Base-by-base conservation (phyloP, 2,329 filamentous ascomycete species). In the Nemania diffusa region DNA sequence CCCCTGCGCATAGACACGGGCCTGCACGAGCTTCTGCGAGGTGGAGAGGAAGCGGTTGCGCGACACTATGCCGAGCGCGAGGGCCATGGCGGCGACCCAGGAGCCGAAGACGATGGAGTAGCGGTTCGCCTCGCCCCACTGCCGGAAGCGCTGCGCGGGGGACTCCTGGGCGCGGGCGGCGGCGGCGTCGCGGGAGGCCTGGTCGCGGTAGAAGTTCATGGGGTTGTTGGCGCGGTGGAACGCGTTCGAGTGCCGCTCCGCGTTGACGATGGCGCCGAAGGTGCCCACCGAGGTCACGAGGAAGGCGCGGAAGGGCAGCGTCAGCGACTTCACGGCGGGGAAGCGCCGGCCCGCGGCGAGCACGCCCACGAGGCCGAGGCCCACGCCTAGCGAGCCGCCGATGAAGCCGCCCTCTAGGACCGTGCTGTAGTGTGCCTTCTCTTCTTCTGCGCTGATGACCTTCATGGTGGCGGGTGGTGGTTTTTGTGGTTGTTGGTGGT, bases 401-500 rank as follows among this genome's bases (percentile, higher is more conserved):
- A 92, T 80, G 70, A 89, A 77, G 74, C 96, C 95, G 73, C 94
- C 94, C 78, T 89, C 90, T 73, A 98, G 77, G 68, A 97, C 96
- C 67, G 87, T 84, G 78, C 85, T 83, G 87, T 97, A 97, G 87
- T 97, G 94, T 61, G 88, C 92, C 68, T 85, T 80, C 83, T 97
- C 94, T 83, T 97, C 93, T 88, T 97, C 93, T 79, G 95, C 93
- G 75, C 92, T 97, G 79, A 98, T 87, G 78, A 98, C 85, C 91
- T 97, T 98, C 96, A 98, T 99, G 70, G 57, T 85, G 81, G 74
- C 71, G 72, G 81, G 74, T 71, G 72, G 72, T 68, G 29, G 42
- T 51, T 44, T n/a, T 34, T 57, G 51, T 17, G 22, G 51, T 3
- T 17, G 34, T 51, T 34, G 29, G 11, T 29, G 32, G 3, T 24